phyloP scores from a whole-genome alignment of 2,329 filamentous ascomycete genomes.

The Plectosphaerella sp. region DNA sequence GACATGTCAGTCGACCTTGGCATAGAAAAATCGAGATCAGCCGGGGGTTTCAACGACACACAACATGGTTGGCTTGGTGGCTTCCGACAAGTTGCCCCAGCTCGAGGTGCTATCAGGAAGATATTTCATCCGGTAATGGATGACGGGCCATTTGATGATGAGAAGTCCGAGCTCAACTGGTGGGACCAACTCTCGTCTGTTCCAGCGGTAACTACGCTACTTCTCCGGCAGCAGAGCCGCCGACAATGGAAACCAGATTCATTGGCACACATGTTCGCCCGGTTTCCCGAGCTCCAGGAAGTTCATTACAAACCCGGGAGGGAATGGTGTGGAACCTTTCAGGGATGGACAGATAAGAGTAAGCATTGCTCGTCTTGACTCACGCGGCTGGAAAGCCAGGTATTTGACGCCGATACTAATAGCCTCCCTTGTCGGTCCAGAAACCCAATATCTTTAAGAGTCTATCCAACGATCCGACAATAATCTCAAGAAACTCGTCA shows the following conservation, averaged over 20 bases:
- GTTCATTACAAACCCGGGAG: constrained; percentile 26
- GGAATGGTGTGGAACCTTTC: constrained; percentile 13
- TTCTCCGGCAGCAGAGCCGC: constrained; percentile 26
- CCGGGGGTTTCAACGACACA: constrained; percentile 4
- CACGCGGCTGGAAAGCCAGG: too few species aligned
- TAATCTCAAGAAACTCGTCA: constrained; percentile 14
- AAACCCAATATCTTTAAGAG: neutral
- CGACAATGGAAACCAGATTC: constrained; percentile 20
- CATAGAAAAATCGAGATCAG: neutral
- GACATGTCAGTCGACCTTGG: neutral
- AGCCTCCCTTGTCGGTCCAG: too few species aligned
- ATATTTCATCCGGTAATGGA: constrained; percentile 16
- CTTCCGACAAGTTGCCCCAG: constrained; percentile 10
- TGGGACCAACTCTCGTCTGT: constrained; percentile 19
- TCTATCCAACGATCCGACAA: constrained; percentile 5
- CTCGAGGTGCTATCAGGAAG: constrained; percentile 10
- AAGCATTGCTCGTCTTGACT: too few species aligned
- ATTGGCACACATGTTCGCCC: constrained; percentile 22
- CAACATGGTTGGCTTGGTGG: constrained; percentile 17
- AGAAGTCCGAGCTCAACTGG: constrained; percentile 16
- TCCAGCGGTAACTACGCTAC: constrained; percentile 21
- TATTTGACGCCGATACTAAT: too few species aligned
- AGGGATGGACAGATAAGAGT: too few species aligned
- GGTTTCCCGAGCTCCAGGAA: constrained; percentile 23
- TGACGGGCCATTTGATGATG: constrained; percentile 14